Percentiles rank a stretch among this genome's conserved stretches.
phyloP scores from a whole-genome alignment of 2,329 filamentous ascomycete genomes.

The Fusarium annulatum region DNA sequence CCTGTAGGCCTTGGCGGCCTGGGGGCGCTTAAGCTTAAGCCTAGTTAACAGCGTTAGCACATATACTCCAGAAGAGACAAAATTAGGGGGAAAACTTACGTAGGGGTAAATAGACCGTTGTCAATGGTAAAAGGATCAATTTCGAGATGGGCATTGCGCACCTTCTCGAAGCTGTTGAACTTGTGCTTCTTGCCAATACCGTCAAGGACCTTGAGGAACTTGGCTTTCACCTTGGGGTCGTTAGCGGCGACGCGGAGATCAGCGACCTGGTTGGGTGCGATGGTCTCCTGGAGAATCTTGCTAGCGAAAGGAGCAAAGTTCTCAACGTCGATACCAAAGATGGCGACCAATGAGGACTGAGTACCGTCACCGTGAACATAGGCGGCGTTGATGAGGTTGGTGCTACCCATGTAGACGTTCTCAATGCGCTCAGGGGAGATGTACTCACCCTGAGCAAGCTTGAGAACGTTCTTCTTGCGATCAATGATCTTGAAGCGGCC shows the following conservation, averaged over 20 bases:
- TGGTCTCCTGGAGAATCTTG: constrained; percentile 76
- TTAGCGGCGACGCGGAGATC: constrained; percentile 74
- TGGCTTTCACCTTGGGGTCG: constrained; percentile 77
- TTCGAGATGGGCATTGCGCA: constrained; percentile 78
- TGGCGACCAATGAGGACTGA: constrained; percentile 82
- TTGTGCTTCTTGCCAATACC: constrained; percentile 83
- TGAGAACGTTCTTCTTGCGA: constrained; percentile 98
- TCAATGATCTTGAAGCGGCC: constrained; percentile 95
- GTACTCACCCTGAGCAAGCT: constrained; percentile 97
- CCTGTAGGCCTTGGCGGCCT: constrained; percentile 64
- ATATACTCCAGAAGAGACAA: not conserved
- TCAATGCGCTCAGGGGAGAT: constrained; percentile 97
- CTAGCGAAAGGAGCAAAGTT: constrained; percentile 84
- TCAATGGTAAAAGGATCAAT: constrained; percentile 93
- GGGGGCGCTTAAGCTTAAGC: constrained; percentile 70
- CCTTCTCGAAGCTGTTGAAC: constrained; percentile 91
- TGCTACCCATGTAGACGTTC: constrained; percentile 89
- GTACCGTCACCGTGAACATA: constrained; percentile 92
- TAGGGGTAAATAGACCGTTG: constrained; percentile 89
- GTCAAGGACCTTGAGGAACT: constrained; percentile 82
- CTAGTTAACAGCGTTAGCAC: constrained; percentile 50
- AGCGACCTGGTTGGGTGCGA: constrained; percentile 72
- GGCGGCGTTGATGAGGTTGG: constrained; percentile 79
- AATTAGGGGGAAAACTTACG: constrained; percentile 67
- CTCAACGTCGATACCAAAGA: constrained; percentile 90